Percentiles rank a stretch among this genome's conserved stretches.
These are phyloP conservation scores for Ziziphus jujuba DNA, from an alignment of 306 rosid species.

Conservation along the genomic window DNA sequence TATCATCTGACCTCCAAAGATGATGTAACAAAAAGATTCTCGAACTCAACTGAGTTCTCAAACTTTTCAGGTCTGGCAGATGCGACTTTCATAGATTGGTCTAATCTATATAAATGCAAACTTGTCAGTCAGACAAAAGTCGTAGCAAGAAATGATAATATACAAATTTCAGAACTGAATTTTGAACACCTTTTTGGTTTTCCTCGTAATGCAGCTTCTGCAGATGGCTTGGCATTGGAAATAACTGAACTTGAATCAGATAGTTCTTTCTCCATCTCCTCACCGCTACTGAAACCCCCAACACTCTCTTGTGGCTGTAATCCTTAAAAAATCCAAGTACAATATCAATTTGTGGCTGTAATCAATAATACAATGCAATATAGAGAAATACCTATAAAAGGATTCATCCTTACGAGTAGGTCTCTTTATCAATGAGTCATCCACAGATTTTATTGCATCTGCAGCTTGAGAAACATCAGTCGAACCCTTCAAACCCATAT, in stretches of 20 bases:
- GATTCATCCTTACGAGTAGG: constrained; percentile 22
- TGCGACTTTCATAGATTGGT: constrained; percentile 40
- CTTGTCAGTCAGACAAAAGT: constrained; percentile 27
- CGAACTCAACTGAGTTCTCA: constrained; percentile 29
- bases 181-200: constrained; percentile 63
- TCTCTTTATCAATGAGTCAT: constrained; percentile 22
- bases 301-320: constrained; percentile 44
- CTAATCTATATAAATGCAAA: constrained; percentile 53
- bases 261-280: constrained; percentile 35
- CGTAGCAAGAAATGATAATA: constrained; percentile 26
- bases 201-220: constrained; percentile 58
- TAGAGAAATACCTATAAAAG: constrained; percentile 41
- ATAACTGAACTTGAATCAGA: constrained; percentile 39
- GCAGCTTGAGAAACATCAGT: constrained; percentile 16
- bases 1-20: constrained; percentile 51
- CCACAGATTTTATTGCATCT: constrained; percentile 24
- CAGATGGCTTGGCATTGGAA: constrained; percentile 37
- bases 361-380: constrained; percentile 19
- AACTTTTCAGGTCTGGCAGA: constrained; percentile 30
- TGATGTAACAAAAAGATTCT: constrained; percentile 36
- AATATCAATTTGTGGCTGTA: constrained; percentile 21
- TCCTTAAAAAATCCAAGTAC: constrained; percentile 50
- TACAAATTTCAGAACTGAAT: constrained; percentile 22
- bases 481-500: constrained; percentile 12
- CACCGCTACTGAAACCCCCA: constrained; percentile 22